Conservation (phyloP, 2,329 filamentous ascomycete genomes). For the Didymella pinodella region DNA sequence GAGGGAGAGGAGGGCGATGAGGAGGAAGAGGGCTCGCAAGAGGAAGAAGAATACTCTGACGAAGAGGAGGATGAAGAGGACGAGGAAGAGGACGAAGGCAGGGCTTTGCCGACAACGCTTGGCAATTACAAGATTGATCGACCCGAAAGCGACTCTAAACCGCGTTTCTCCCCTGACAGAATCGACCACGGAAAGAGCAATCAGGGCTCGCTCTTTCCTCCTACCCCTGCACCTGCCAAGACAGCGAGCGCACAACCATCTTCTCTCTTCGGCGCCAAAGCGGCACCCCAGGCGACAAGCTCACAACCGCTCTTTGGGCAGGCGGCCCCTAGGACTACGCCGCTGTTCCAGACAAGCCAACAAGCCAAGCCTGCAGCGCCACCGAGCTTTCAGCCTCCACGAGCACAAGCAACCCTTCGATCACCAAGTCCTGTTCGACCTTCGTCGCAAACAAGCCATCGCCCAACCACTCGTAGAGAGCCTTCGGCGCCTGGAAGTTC, state of each 20-base stretch:
- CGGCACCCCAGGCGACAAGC: not conserved
- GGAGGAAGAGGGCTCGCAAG: slow-evolving; percentile 52
- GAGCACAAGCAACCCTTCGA: slow-evolving; percentile 64
- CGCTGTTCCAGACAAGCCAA: slow-evolving; percentile 26
- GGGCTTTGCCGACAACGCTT: slow-evolving; percentile 12
- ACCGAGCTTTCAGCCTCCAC: slow-evolving; percentile 62
- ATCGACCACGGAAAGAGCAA: too few species aligned
- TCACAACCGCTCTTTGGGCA: slow-evolving; percentile 32
- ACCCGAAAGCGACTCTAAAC: slow-evolving; percentile 3
- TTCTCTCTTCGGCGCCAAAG: slow-evolving; percentile 6
- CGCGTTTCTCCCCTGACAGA: slow-evolving; percentile 27
- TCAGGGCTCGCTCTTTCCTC: slow-evolving; percentile 25
- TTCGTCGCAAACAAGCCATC: slow-evolving; percentile 58
- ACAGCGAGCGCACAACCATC: slow-evolving; percentile 25
- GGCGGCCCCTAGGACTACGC: slow-evolving; percentile 20
- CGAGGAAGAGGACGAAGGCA: slow-evolving; percentile 8
- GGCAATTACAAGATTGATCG: slow-evolving; percentile 18
- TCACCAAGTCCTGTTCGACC: slow-evolving; percentile 76
- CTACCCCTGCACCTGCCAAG: slow-evolving; percentile 45
- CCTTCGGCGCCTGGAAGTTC: slow-evolving; percentile 45
- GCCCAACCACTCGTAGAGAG: slow-evolving; percentile 34
- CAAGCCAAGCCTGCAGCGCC: slow-evolving; percentile 22
- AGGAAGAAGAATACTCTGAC: slow-evolving; percentile 5
- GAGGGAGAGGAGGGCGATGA: slow-evolving; percentile 54
- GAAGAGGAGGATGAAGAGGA: slow-evolving; percentile 43